Evolutionary conservation across 441 rosid genomes (phyloP).

Genomic region (Eugenia klotzschiana): DNA sequence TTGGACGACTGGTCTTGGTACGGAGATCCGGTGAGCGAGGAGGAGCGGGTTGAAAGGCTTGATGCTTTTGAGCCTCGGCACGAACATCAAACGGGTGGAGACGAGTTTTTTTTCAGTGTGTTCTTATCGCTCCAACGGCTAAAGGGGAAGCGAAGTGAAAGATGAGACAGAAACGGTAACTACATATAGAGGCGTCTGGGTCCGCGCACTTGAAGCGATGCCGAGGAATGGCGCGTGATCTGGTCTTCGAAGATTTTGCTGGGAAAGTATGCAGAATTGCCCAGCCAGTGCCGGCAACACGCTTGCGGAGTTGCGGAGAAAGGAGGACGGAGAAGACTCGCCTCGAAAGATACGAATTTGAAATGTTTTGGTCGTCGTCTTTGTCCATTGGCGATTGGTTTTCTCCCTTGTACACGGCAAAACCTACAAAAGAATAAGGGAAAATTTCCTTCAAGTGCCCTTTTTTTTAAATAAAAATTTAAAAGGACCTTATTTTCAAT

Average conservation of each 20-base stretch:
- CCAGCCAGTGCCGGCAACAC: fast-evolving
- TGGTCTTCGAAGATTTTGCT: neutral
- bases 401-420: too few relatives aligned
- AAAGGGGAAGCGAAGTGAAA: neutral
- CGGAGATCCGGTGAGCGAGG: neutral
- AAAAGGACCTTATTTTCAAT: too few relatives aligned
- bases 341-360: neutral
- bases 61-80: neutral
- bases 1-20: neutral
- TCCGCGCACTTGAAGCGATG: neutral
- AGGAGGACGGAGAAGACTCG: fast-evolving
- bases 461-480: too few relatives aligned
- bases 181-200: neutral
- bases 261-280: fast-evolving
- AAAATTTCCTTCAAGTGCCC: too few relatives aligned
- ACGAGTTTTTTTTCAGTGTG: neutral
- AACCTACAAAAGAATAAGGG: too few relatives aligned
- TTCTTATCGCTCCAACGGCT: neutral
- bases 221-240: neutral
- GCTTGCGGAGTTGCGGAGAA: neutral
- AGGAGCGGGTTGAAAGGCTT: neutral
- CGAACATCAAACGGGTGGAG: neutral
- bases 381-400: neutral
- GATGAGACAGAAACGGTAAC: neutral
- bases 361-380: fast-evolving